Evolutionary conservation across 371 early-diverging fungal species (phyloP).

Genomic region (Mortierella sp.): DNA sequence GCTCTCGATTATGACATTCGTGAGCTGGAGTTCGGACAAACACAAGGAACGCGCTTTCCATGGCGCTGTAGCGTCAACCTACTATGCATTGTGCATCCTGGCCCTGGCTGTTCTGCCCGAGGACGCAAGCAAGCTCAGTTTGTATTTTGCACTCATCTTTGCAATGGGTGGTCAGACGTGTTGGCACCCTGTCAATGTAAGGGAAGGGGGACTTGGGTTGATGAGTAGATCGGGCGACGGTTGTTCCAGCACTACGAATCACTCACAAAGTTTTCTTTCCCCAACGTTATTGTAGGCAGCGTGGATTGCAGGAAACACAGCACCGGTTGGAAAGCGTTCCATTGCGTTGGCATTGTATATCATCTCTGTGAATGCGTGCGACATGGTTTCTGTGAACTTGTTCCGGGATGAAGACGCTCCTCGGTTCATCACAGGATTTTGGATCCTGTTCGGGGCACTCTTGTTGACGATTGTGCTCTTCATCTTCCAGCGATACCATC

Average conservation of each 20-base stretch:
- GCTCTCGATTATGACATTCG: slow-evolving; percentile 56
- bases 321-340: slow-evolving; percentile 60
- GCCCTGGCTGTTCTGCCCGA: slow-evolving; percentile 59
- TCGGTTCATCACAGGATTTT: slow-evolving; percentile 40
- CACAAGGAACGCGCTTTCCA: slow-evolving; percentile 59
- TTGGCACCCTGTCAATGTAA: slow-evolving; percentile 54
- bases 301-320: slow-evolving; percentile 64
- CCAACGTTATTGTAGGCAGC: too few relatives aligned
- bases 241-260: too few relatives aligned
- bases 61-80: slow-evolving; percentile 52
- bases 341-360: slow-evolving; percentile 58
- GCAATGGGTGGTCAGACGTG: slow-evolving; percentile 51
- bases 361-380: slow-evolving; percentile 55
- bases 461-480: slow-evolving; percentile 42
- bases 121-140: slow-evolving; percentile 53
- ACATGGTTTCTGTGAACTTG: slow-evolving; percentile 59
- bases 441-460: slow-evolving; percentile 40
- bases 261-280: too few relatives aligned
- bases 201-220: background rate
- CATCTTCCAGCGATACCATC: slow-evolving; percentile 45
- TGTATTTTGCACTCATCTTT: slow-evolving; percentile 57
- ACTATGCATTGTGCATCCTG: slow-evolving; percentile 55
- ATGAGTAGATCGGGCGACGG: too few relatives aligned
- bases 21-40: slow-evolving; percentile 59
- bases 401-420: slow-evolving; percentile 52